Conservation (phyloP, 441 rosid species). For the Sinapis alba region DNA sequence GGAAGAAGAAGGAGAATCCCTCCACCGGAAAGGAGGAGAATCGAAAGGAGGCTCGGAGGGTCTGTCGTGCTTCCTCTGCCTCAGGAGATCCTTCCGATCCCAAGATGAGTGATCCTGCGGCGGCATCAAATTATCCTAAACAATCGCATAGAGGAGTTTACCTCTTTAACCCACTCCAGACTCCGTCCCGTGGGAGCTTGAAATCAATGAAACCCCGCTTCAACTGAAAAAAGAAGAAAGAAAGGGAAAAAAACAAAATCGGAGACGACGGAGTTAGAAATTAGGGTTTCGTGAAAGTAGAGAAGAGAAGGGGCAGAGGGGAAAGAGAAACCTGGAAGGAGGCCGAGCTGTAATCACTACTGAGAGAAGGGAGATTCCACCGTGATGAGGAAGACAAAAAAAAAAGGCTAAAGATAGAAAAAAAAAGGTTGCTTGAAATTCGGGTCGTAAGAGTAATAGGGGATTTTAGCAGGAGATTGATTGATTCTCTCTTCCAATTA, state of each 20-base stretch:
- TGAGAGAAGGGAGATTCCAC: constrained; percentile 30
- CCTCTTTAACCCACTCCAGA: constrained; percentile 43
- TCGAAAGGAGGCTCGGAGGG: constrained; percentile 56
- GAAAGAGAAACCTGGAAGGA: constrained; percentile 23
- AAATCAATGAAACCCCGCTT: constrained; percentile 20
- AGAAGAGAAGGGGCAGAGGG: background rate
- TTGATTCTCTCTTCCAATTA: constrained; percentile 32
- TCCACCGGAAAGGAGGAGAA: constrained; percentile 71
- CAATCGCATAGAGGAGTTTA: constrained; percentile 49
- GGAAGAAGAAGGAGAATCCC: constrained; percentile 46
- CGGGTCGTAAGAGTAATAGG: constrained; percentile 11
- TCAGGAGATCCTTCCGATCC: constrained; percentile 89
- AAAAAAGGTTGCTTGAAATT: constrained; percentile 20
- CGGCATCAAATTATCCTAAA: constrained; percentile 72
- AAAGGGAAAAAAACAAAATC: constrained; percentile 23
- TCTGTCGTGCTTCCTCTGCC: constrained; percentile 92
- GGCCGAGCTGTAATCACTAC: constrained; percentile 34
- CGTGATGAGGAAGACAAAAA: constrained; percentile 2
- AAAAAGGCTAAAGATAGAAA: constrained; percentile 10
- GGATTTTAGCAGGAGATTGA: constrained; percentile 7
- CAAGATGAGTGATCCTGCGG: constrained; percentile 77
- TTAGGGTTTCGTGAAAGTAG: constrained; percentile 32
- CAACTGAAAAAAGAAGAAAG: background rate
- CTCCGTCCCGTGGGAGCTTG: constrained; percentile 22
- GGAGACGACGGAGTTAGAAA: background rate